Percentiles rank a stretch among this genome's conserved stretches.
Evolutionary conservation across 2,329 filamentous ascomycete genomes (phyloP).

Genomic region (Alternaria ethzedia): DNA sequence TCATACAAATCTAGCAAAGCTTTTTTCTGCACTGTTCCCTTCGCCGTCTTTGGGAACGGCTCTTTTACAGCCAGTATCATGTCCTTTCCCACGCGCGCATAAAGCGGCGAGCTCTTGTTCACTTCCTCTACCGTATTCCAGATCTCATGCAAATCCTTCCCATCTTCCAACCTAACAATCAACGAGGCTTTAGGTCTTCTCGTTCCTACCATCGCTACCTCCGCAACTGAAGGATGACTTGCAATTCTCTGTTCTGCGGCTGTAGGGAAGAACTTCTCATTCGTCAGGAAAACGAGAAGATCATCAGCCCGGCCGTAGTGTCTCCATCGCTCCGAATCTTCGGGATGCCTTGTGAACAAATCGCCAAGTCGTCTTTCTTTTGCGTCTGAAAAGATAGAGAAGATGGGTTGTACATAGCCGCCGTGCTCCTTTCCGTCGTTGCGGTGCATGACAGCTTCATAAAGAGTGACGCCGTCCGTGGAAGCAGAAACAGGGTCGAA

Average conservation of each 20-base stretch:
- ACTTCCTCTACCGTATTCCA: conserved; percentile 55
- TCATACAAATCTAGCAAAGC: conserved; percentile 51
- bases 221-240: conserved; percentile 32
- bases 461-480: conserved; percentile 1
- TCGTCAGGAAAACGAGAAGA: conserved; percentile 22
- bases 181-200: conserved; percentile 36
- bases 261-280: conserved; percentile 31
- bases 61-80: conserved; percentile 54
- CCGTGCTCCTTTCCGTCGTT: conserved; percentile 9
- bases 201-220: conserved; percentile 42
- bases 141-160: conserved; percentile 50
- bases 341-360: conserved; percentile 21
- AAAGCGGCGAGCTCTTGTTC: conserved; percentile 50
- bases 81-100: conserved; percentile 52
- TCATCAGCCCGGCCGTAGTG: conserved; percentile 31
- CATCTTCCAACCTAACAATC: conserved; percentile 28
- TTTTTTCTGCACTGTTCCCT: conserved; percentile 54
- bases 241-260: conserved; percentile 29
- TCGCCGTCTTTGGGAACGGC: conserved; percentile 55
- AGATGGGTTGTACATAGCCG: conserved; percentile 23
- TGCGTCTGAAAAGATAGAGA: conserved; percentile 20
- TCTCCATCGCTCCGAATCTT: conserved; percentile 15
- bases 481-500: conserved; percentile 7
- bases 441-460: conserved; percentile 20
- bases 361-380: conserved; percentile 24